Percentiles rank a stretch among this genome's conserved stretches.
Evolutionary conservation across 2,329 filamentous ascomycete genomes (phyloP).

Genomic region (Ascochyta rabiei): DNA sequence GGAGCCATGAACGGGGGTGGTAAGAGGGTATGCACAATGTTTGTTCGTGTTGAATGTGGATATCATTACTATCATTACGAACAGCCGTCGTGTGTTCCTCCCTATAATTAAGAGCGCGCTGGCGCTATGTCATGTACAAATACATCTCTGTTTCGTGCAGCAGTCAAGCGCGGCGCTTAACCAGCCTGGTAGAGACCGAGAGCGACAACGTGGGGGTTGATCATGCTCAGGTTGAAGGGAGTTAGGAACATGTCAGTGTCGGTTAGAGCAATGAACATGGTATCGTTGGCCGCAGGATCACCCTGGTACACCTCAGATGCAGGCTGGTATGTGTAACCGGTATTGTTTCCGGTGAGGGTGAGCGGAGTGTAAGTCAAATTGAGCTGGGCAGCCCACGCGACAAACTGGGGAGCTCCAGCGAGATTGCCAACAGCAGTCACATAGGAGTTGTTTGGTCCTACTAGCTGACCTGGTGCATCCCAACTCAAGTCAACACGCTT

Average conservation of each 20-base stretch:
- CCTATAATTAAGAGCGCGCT: neutral
- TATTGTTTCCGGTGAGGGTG: constrained; percentile 68
- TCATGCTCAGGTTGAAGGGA: constrained; percentile 74
- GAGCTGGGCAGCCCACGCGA: constrained; percentile 78
- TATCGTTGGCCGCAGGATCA: constrained; percentile 75
- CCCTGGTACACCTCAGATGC: constrained; percentile 69
- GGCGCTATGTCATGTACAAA: neutral
- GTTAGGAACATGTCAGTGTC: constrained; percentile 72
- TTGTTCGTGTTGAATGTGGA: neutral
- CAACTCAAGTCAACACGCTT: constrained; percentile 73
- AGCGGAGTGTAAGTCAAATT: constrained; percentile 59
- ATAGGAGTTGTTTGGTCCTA: constrained; percentile 85
- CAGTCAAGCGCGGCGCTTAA: no score
- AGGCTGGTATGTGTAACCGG: constrained; percentile 75
- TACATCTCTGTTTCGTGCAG: no score
- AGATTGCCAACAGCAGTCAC: constrained; percentile 66
- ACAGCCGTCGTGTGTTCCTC: neutral
- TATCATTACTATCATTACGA: neutral
- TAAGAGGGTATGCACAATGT: no score
- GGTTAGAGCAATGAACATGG: constrained; percentile 79
- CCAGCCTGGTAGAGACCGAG: constrained; percentile 79
- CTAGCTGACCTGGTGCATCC: constrained; percentile 70
- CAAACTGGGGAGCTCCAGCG: constrained; percentile 67
- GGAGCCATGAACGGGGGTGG: no score
- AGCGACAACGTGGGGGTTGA: constrained; percentile 79